Conservation (phyloP, 352 stramenopile species). For the Phytophthora sp. region DNA sequence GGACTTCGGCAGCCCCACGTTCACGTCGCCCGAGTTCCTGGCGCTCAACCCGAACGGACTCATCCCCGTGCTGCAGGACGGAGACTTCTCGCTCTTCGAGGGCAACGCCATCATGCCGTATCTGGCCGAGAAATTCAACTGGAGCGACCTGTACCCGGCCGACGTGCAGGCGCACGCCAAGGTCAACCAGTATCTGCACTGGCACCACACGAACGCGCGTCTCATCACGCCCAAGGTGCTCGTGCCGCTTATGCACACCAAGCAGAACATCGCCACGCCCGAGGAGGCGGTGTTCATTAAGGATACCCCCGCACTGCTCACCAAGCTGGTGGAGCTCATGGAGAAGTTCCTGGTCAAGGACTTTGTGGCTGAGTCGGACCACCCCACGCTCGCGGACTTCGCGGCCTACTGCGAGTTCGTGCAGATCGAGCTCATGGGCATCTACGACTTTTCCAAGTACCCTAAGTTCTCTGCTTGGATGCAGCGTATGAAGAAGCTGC, state of each 20-base stretch:
- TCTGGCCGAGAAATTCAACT: slow-evolving; percentile 50
- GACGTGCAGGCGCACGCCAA: slow-evolving; percentile 54
- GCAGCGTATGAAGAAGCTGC: slow-evolving; percentile 37
- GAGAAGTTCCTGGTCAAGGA: slow-evolving; percentile 38
- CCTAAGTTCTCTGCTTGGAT: slow-evolving; percentile 36
- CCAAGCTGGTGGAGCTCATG: slow-evolving; percentile 26
- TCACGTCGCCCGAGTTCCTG: slow-evolving; percentile 33
- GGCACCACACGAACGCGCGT: slow-evolving; percentile 64
- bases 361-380: slow-evolving; percentile 33
- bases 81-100: slow-evolving; percentile 33
- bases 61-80: slow-evolving; percentile 35
- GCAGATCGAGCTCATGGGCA: slow-evolving; percentile 39
- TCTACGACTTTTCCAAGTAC: slow-evolving; percentile 37
- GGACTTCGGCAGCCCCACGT: slow-evolving; percentile 28
- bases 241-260: slow-evolving; percentile 37
- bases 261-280: slow-evolving; percentile 28
- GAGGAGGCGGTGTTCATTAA: slow-evolving; percentile 23
- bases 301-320: slow-evolving; percentile 25
- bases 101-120: slow-evolving; percentile 53
- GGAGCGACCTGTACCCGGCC: slow-evolving; percentile 50
- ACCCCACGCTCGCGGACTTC: slow-evolving; percentile 46
- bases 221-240: slow-evolving; percentile 47
- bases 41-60: slow-evolving; percentile 34
- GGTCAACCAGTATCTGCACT: slow-evolving; percentile 69
- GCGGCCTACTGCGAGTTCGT: slow-evolving; percentile 54